phyloP scores from a whole-genome alignment of 371 early-diverging fungal species.

The Actinomortierella ambigua region DNA sequence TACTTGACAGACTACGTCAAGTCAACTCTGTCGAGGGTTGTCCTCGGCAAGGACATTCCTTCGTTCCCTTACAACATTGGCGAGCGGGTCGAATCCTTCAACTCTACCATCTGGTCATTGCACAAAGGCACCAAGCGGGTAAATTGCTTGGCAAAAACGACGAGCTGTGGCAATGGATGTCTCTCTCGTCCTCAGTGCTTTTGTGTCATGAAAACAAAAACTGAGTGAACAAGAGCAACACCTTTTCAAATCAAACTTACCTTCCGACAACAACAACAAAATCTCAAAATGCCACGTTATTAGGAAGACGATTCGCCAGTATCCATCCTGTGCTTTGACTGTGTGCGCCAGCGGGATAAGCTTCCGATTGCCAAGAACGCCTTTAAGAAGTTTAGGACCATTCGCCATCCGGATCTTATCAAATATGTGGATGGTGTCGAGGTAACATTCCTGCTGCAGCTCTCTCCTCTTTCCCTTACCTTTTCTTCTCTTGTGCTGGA shows the following conservation, averaged over 20 bases:
- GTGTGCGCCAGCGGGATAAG: constrained; percentile 64
- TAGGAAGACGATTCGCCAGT: constrained; percentile 79
- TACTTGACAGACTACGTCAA: constrained; percentile 57
- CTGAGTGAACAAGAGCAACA: no score
- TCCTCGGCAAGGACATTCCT: constrained; percentile 73
- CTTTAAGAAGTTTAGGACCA: constrained; percentile 82
- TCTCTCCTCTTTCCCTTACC: neutral
- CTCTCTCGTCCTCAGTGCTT: no score
- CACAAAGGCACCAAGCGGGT: constrained; percentile 85
- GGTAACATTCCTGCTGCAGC: constrained; percentile 49
- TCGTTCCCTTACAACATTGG: constrained; percentile 81
- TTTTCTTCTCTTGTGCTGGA: constrained; percentile 1
- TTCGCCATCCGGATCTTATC: constrained; percentile 91
- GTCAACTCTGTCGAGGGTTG: constrained; percentile 66
- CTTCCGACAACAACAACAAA: no score
- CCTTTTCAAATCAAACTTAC: no score
- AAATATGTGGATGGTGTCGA: constrained; percentile 87
- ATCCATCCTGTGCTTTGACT: constrained; percentile 90
- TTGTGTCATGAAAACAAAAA: no score
- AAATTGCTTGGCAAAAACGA: constrained; percentile 8
- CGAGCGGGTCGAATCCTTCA: constrained; percentile 66
- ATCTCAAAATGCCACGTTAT: no score
- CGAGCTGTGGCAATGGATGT: no score
- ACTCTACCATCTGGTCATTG: constrained; percentile 77
- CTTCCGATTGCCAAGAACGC: constrained; percentile 86